Evolutionary conservation across 2,329 filamentous ascomycete genomes (phyloP).

Genomic region (Colletotrichum sansevieriae): DNA sequence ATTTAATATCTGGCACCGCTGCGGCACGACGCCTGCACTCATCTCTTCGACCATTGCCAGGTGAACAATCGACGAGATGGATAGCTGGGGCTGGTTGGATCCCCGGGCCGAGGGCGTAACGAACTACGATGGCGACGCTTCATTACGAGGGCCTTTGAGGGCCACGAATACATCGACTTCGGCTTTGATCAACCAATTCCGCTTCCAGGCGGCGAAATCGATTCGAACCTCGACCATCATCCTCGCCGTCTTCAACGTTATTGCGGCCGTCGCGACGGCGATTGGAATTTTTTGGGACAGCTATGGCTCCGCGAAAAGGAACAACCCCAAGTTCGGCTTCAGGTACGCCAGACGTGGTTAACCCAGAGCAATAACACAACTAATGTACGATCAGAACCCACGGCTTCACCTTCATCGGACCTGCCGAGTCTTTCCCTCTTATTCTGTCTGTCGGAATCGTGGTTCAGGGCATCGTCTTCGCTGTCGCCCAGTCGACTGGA

Average conservation of each 20-base stretch:
- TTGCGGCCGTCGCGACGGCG: slow-evolving; percentile 69
- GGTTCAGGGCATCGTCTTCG: slow-evolving; percentile 70
- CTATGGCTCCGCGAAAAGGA: slow-evolving; percentile 60
- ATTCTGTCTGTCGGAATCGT: slow-evolving; percentile 69
- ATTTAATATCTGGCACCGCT: slow-evolving; percentile 47
- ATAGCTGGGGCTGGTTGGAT: slow-evolving; percentile 44
- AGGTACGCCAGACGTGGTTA: slow-evolving; percentile 50
- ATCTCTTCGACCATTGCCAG: slow-evolving; percentile 42
- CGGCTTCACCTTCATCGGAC: slow-evolving; percentile 59
- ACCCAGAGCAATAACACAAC: neutral
- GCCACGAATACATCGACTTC: slow-evolving; percentile 54
- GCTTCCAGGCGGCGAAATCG: slow-evolving; percentile 67
- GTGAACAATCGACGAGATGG: slow-evolving; percentile 42
- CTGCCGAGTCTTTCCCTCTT: slow-evolving; percentile 67
- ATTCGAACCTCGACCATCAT: slow-evolving; percentile 73
- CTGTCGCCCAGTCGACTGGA: slow-evolving; percentile 68
- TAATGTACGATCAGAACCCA: slow-evolving; percentile 48
- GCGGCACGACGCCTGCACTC: slow-evolving; percentile 51
- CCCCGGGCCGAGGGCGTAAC: slow-evolving; percentile 44
- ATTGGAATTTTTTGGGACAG: slow-evolving; percentile 69
- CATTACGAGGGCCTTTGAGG: slow-evolving; percentile 48
- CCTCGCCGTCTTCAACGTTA: slow-evolving; percentile 70
- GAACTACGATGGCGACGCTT: slow-evolving; percentile 43
- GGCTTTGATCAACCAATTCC: slow-evolving; percentile 63
- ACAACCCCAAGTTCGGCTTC: slow-evolving; percentile 55